Conservation (phyloP, 192 early-diverging fungal genomes). For the Allomyces macrogynus region DNA sequence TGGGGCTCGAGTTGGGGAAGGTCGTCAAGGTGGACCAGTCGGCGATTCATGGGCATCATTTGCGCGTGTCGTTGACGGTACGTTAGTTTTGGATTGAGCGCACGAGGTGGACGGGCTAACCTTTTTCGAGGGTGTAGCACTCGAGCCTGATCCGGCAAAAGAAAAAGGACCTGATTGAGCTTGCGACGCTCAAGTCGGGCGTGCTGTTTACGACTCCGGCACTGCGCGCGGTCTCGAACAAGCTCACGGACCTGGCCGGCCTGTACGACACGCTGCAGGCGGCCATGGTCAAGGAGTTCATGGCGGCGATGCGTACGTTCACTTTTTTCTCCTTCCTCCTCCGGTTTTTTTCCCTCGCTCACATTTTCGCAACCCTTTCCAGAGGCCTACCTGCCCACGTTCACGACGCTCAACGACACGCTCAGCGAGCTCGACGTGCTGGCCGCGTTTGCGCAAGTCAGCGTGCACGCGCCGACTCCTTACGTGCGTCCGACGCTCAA, state of each 20-base stretch:
- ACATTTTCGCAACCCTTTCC: background rate
- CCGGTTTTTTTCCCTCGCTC: background rate
- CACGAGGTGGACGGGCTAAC: background rate
- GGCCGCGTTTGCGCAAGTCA: slow-evolving; percentile 69
- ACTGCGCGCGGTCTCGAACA: slow-evolving; percentile 38
- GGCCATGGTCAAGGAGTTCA: slow-evolving; percentile 65
- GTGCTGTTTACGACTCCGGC: slow-evolving; percentile 64
- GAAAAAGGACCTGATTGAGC: slow-evolving; percentile 56
- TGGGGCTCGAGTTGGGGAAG: slow-evolving; percentile 61
- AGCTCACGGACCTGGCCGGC: slow-evolving; percentile 31
- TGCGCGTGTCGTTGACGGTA: slow-evolving; percentile 52
- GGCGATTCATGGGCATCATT: slow-evolving; percentile 58
- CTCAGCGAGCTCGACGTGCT: slow-evolving; percentile 77
- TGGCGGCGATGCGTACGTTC: slow-evolving; percentile 47
- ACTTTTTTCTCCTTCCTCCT: too few relatives aligned
- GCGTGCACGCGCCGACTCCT: slow-evolving; percentile 58
- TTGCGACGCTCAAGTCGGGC: slow-evolving; percentile 75
- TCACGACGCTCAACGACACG: slow-evolving; percentile 53
- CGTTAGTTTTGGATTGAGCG: background rate
- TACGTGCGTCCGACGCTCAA: slow-evolving; percentile 59
- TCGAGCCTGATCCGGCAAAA: background rate
- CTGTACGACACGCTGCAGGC: slow-evolving; percentile 51
- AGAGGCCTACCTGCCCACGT: slow-evolving; percentile 58
- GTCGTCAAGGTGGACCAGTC: slow-evolving; percentile 82
- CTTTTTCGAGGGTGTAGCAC: background rate